A percentile compares a stretch with the other conserved stretches of the same genome.
phyloP scores from a whole-genome alignment of 768 basidiomycete genomes.

The Lactifluus piperatus region DNA sequence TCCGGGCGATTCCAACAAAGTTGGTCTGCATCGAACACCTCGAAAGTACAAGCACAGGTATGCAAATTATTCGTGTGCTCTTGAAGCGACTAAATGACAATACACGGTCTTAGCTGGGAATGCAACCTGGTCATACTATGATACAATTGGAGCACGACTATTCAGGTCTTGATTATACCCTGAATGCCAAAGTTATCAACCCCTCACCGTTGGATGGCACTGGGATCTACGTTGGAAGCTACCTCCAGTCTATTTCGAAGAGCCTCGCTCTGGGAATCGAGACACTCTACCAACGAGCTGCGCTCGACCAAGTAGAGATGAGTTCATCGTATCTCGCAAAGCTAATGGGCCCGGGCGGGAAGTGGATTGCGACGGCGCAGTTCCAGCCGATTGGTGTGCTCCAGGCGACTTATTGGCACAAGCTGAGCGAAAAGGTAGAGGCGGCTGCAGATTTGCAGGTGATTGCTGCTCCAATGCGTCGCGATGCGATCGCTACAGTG shows the following conservation, averaged over 20 bases:
- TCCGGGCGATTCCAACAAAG: conserved; percentile 84
- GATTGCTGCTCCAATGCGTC: conserved; percentile 64
- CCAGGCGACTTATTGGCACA: conserved; percentile 95
- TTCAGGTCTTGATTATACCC: conserved; percentile 75
- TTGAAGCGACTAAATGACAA: conserved; percentile 5
- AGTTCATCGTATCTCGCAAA: conserved; percentile 75
- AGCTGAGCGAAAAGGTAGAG: conserved; percentile 90
- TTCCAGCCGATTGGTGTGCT: conserved; percentile 74
- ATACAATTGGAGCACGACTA: conserved; percentile 92
- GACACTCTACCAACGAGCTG: conserved; percentile 71
- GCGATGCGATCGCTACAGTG: conserved; percentile 88
- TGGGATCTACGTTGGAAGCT: conserved; percentile 87
- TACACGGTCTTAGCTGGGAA: conserved; percentile 50
- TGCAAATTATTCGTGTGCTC: conserved; percentile 22
- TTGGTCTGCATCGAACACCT: conserved; percentile 68
- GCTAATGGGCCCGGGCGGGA: conserved; percentile 58
- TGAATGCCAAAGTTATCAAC: conserved; percentile 86
- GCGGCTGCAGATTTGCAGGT: conserved; percentile 92
- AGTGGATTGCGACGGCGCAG: conserved; percentile 92
- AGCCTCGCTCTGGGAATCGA: conserved; percentile 85
- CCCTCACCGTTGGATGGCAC: conserved; percentile 81
- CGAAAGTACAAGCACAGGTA: conserved; percentile 87
- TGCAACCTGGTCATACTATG: conserved; percentile 78
- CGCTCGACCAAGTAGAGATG: conserved; percentile 60
- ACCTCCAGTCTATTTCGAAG: conserved; percentile 89